These are phyloP conservation scores for Salvia splendens DNA, from an alignment of 257 asterid genomes.

Conservation along the genomic window DNA sequence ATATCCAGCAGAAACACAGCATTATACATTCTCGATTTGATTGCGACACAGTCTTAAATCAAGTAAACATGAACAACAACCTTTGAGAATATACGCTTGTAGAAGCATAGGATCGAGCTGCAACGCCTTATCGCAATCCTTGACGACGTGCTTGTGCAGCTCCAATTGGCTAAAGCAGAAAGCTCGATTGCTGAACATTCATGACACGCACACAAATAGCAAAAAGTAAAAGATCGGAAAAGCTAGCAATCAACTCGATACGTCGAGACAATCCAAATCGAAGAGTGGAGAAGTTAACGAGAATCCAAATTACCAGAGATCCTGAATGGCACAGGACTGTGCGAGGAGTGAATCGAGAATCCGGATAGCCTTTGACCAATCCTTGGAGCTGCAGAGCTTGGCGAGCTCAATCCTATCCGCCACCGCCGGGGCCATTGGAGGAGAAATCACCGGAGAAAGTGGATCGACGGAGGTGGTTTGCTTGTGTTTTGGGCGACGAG, in stretches of 20 bases:
- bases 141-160: slow-evolving; percentile 88
- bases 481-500: slow-evolving; percentile 46
- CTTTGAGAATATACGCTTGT: slow-evolving; percentile 87
- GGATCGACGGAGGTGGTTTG: slow-evolving; percentile 42
- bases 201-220: slow-evolving; percentile 10
- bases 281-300: neutral
- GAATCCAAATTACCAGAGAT: slow-evolving; percentile 63
- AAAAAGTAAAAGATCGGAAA: slow-evolving; percentile 32
- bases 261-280: slow-evolving; percentile 1
- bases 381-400: slow-evolving; percentile 82
- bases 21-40: slow-evolving; percentile 24
- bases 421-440: slow-evolving; percentile 60
- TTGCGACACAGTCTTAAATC: slow-evolving; percentile 12
- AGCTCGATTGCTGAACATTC: slow-evolving; percentile 79
- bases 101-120: slow-evolving; percentile 81
- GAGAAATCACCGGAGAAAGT: slow-evolving; percentile 7
- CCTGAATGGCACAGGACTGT: slow-evolving; percentile 66
- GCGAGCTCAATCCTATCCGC: slow-evolving; percentile 78
- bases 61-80: slow-evolving; percentile 37
- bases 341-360: slow-evolving; percentile 82
- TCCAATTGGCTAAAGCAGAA: slow-evolving; percentile 97
- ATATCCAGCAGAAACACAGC: neutral
- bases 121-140: slow-evolving; percentile 90
- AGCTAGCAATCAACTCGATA: slow-evolving; percentile 28
- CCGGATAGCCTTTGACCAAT: slow-evolving; percentile 99